Base-by-base conservation (phyloP, 1,284 basidiomycete species). In the Singerocomus inundabilis region DNA sequence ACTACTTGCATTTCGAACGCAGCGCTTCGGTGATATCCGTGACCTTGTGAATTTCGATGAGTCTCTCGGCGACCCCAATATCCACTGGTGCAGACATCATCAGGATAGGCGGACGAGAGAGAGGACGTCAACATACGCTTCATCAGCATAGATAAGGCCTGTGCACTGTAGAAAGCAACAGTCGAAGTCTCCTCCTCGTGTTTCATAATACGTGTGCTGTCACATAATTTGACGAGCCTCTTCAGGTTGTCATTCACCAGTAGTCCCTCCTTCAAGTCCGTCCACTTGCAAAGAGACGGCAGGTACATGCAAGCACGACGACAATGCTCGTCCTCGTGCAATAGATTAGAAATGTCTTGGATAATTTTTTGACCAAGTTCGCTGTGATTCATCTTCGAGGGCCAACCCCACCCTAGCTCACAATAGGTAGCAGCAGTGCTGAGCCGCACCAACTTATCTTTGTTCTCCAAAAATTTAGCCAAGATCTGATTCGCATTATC, bases 211-310 rank as follows among this genome's bases (percentile, higher is more conserved):
- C 51, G 57, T 8, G 35, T 24, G 26, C 28, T 43, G 18, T 60
- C 55, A 15, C 60, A 68, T 4, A 56, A 36, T 11, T 46, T 32
- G 41, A 65, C 52, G 16, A 66, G 50, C 10, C 10, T 39, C 18
- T 45, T 44, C 47, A 66, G n/a, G 31, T 65, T 61, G 12, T 44
- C 46, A 0, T 68, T n/a, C 13, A n/a, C 52, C 13, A 66, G 37
- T 6, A 66, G 24, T 24, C 40, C 44, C 3, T 29, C 28, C 31
- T 37, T 58, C 35, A 69, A 38, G 4, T 56, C 49, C 2, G 11
- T 0, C 18, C 50, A 49, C 30, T 66, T 61, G 48, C 62, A 69
- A 25, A 69, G 61, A 11, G 67, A 65, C 1, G 60, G 67, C 3
- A 66, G 30, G 18, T 52, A 68, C 5, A 53, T 59, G 53, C 67